Base-by-base conservation (phyloP, 2,329 filamentous ascomycete genomes). In the Endoconidiophora laricicola region DNA sequence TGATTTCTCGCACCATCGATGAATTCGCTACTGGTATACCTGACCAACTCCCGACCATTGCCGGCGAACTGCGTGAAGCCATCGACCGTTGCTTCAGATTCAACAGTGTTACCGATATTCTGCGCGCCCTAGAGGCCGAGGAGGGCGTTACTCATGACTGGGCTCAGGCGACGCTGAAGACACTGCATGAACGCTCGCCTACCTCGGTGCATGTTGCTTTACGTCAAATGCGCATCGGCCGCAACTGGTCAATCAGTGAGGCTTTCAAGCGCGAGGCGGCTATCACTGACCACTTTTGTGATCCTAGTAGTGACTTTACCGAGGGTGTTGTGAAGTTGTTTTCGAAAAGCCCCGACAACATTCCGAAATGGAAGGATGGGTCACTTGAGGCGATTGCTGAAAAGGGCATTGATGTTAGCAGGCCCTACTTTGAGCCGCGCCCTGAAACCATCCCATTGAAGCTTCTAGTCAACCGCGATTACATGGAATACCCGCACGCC, bases 11-110 rank as follows among this genome's bases (percentile, higher is more conserved):
- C 58, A 94, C 91, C 24, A 86, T 98, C 55, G 84, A 94, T 58
- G 93, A 98, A 65, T 98, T 84, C 68, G 76, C 74, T 56, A 93
- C 87, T 1, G 87, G 86, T 38, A 70, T 98, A 42, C 91, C 91
- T 3, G 73, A 83, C 57, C 75, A 82, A 59, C 73, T 85, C 64
- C 76, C 77, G 18, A 39, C 44, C 9, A 78, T 85, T 26, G 65
- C 72, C 16, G 87, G 86, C 52, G 69, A 77, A 54, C 68, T 88
- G 42, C 83, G 93, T 57, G 66, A 74, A 50, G 82, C 85, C 23
- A 90, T 98, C 60, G 91, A 98, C 69, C 77, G 83, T 55, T 86
- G 81, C 68, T 91, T 91, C 68, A 66, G 69, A 60, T 72, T 79
- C 64, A 67, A 78, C 58, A 80, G 65, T 44, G 71, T 95, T 46